Evolutionary conservation across 345 rosid species (phyloP).

Genomic region (Diplotaxis tenuifolia): DNA sequence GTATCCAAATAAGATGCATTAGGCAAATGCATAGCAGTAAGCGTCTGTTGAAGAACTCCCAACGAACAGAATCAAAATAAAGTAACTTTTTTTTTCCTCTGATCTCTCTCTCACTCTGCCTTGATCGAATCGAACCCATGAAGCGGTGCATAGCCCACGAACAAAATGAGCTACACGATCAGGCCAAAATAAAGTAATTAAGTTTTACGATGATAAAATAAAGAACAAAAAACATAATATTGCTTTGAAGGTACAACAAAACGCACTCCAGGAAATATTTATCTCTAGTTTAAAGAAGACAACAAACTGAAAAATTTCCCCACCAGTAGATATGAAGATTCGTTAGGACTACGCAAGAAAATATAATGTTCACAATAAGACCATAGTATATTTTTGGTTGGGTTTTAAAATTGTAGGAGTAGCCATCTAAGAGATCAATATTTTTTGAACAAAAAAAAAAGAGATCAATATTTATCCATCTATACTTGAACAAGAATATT

Average conservation of each 20-base stretch:
- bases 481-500: constrained; percentile 12
- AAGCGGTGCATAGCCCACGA: too few relatives aligned
- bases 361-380: background rate
- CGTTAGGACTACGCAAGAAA: background rate
- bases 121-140: too few relatives aligned
- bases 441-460: too few relatives aligned
- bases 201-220: background rate
- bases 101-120: too few relatives aligned
- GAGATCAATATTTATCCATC: constrained; percentile 18
- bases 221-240: background rate
- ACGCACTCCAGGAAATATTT: background rate
- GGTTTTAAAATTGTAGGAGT: background rate
- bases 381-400: background rate
- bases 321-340: background rate
- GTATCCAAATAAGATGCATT: too few relatives aligned
- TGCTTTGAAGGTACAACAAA: background rate
- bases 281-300: background rate
- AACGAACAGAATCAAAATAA: too few relatives aligned
- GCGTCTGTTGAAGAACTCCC: too few relatives aligned
- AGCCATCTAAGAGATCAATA: constrained; percentile 10
- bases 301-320: background rate
- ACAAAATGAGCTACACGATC: too few relatives aligned
- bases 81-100: too few relatives aligned
- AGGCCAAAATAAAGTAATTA: too few relatives aligned
- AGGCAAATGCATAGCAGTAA: too few relatives aligned